Evolutionary conservation across 1,284 basidiomycete species (phyloP).

Genomic region (Heterobasidion parviporum): DNA sequence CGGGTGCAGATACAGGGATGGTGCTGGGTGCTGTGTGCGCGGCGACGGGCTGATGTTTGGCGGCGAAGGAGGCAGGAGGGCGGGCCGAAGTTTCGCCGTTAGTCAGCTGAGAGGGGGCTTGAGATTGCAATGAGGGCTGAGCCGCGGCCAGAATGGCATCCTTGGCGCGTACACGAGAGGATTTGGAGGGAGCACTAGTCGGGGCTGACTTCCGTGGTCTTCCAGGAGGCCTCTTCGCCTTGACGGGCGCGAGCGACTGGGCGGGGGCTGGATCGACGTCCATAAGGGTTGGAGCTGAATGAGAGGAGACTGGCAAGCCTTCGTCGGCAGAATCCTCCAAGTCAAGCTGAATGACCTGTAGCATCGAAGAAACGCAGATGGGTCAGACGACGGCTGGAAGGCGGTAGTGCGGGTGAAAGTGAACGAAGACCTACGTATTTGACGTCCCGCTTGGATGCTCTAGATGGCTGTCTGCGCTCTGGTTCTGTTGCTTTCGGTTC

Average conservation of each 20-base stretch:
- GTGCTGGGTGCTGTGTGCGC: neutral
- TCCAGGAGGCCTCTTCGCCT: constrained; percentile 3
- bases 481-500: constrained; percentile 2
- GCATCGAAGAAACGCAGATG: neutral
- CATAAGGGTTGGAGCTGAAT: neutral
- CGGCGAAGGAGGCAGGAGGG: neutral
- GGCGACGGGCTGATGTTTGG: neutral
- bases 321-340: constrained; percentile 10
- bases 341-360: constrained; percentile 12
- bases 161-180: constrained; percentile 2
- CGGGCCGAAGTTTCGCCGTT: neutral
- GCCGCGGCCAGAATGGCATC: neutral
- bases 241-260: neutral
- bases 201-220: constrained; percentile 7
- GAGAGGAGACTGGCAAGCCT: neutral
- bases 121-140: no score
- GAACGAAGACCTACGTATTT: constrained; percentile 9
- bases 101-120: neutral
- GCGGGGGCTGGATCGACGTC: neutral
- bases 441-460: constrained; percentile 13
- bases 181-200: neutral
- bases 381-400: neutral
- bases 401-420: neutral
- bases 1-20: neutral
- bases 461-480: constrained; percentile 11